phyloP scores from a whole-genome alignment of 2,329 filamentous ascomycete species.

The Aspergillus caelatus region DNA sequence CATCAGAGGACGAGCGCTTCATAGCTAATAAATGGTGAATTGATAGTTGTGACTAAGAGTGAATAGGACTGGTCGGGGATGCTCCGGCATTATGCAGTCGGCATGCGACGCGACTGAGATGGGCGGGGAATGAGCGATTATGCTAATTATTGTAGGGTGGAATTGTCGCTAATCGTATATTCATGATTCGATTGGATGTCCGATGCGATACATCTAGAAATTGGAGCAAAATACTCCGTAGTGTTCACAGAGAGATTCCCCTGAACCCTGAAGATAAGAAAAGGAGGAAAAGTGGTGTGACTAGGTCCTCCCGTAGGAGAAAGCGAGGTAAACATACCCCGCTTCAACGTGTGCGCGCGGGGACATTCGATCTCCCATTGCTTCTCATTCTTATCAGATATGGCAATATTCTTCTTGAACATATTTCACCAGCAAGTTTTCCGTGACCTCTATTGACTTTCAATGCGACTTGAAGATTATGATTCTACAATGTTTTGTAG shows the following conservation, averaged over 20 bases:
- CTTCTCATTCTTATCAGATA: neutral
- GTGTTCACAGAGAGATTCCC: neutral
- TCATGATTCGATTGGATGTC: neutral
- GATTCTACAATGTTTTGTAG: neutral
- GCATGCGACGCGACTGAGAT: slow-evolving; percentile 16
- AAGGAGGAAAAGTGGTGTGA: neutral
- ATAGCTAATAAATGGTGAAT: slow-evolving; percentile 24
- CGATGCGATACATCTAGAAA: neutral
- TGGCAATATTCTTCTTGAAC: neutral
- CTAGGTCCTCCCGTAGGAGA: neutral
- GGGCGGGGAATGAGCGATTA: slow-evolving; percentile 5
- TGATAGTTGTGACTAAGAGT: slow-evolving; percentile 11
- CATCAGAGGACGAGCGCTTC: slow-evolving; percentile 42
- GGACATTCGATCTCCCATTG: neutral
- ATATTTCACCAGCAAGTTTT: neutral
- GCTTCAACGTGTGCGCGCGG: neutral
- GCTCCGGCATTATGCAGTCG: slow-evolving; percentile 27
- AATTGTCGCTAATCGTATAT: neutral
- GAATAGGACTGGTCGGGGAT: slow-evolving; percentile 25
- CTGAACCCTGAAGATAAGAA: neutral
- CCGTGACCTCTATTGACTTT: neutral
- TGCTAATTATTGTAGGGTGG: neutral
- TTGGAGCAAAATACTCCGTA: neutral
- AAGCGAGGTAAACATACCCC: neutral
- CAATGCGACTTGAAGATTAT: neutral